These are phyloP conservation scores for Furcasterigmium sp. DNA, from an alignment of 2,329 filamentous ascomycete genomes.

Conservation along the genomic window DNA sequence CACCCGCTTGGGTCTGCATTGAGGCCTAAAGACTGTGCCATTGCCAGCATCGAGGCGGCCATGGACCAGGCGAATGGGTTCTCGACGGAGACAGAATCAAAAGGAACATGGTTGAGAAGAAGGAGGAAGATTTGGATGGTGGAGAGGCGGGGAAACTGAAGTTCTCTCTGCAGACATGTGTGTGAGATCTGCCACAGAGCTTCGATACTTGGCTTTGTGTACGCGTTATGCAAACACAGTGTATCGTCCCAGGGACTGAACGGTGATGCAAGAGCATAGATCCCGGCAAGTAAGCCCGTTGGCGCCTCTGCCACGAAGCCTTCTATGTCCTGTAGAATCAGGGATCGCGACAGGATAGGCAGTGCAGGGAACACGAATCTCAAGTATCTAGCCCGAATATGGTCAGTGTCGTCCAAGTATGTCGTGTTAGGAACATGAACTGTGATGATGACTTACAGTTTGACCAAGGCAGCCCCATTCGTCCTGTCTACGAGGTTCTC, in stretches of 20 bases:
- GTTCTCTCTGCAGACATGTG: slow-evolving; percentile 3
- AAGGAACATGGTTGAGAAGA: slow-evolving; percentile 9
- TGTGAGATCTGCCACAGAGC: slow-evolving; percentile 14
- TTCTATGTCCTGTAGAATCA: slow-evolving; percentile 6
- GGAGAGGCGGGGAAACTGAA: slow-evolving; percentile 12
- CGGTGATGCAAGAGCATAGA: slow-evolving; percentile 13
- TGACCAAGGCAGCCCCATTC: slow-evolving; percentile 9
- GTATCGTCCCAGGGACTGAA: slow-evolving; percentile 14
- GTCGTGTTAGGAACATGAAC: not conserved
- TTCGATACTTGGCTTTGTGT: slow-evolving; percentile 11
- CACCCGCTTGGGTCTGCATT: slow-evolving; percentile 48
- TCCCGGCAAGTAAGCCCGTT: slow-evolving; percentile 10
- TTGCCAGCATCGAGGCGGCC: slow-evolving; percentile 35
- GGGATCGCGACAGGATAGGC: slow-evolving; percentile 12
- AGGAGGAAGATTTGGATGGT: slow-evolving; percentile 12
- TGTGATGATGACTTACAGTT: slow-evolving; percentile 9
- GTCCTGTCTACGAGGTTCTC: slow-evolving; percentile 8
- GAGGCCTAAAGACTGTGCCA: slow-evolving; percentile 43
- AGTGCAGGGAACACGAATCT: slow-evolving; percentile 13
- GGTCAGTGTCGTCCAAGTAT: not conserved
- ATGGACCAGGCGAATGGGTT: slow-evolving; percentile 23
- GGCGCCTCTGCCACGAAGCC: slow-evolving; percentile 10
- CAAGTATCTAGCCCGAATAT: slow-evolving; percentile 1
- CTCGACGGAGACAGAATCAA: slow-evolving; percentile 13
- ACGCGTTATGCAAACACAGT: slow-evolving; percentile 13